Evolutionary conservation across 768 basidiomycete species (phyloP).

Genomic region (Pulveroboletus frians): DNA sequence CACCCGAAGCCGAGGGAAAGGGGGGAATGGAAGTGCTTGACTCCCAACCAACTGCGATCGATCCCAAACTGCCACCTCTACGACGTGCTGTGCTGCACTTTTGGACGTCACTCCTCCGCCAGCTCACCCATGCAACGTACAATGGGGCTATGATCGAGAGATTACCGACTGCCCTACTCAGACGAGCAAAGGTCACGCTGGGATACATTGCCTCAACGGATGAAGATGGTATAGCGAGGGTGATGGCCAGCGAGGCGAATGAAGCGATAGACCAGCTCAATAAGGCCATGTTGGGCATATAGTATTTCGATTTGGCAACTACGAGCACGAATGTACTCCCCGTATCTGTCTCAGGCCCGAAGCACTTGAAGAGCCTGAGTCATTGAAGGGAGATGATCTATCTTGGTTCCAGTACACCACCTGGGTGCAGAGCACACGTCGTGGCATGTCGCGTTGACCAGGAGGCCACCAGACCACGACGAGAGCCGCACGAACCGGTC

Average conservation of each 20-base stretch:
- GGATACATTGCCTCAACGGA: slow-evolving; percentile 69
- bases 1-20: slow-evolving; percentile 4
- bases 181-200: slow-evolving; percentile 54
- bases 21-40: slow-evolving; percentile 36
- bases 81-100: slow-evolving; percentile 87
- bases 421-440: slow-evolving; percentile 11
- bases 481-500: slow-evolving; percentile 21
- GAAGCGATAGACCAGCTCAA: slow-evolving; percentile 52
- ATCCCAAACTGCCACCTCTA: slow-evolving; percentile 70
- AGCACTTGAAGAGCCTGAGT: slow-evolving; percentile 66
- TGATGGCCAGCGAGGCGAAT: slow-evolving; percentile 69
- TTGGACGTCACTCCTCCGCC: slow-evolving; percentile 62
- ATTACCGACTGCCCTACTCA: slow-evolving; percentile 33
- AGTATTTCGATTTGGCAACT: not conserved
- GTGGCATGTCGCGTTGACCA: slow-evolving; percentile 20
- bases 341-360: slow-evolving; percentile 93
- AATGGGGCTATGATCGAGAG: slow-evolving; percentile 27
- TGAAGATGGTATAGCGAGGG: slow-evolving; percentile 61
- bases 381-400: slow-evolving; percentile 63
- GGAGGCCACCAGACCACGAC: slow-evolving; percentile 24
- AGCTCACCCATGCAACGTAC: slow-evolving; percentile 48
- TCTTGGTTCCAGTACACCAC: slow-evolving; percentile 47
- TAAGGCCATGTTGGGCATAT: slow-evolving; percentile 36
- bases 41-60: slow-evolving; percentile 47
- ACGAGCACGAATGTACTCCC: slow-evolving; percentile 39